Evolutionary conservation across 108 stramenopile species (phyloP).

Genomic region (Seminavis robusta): DNA sequence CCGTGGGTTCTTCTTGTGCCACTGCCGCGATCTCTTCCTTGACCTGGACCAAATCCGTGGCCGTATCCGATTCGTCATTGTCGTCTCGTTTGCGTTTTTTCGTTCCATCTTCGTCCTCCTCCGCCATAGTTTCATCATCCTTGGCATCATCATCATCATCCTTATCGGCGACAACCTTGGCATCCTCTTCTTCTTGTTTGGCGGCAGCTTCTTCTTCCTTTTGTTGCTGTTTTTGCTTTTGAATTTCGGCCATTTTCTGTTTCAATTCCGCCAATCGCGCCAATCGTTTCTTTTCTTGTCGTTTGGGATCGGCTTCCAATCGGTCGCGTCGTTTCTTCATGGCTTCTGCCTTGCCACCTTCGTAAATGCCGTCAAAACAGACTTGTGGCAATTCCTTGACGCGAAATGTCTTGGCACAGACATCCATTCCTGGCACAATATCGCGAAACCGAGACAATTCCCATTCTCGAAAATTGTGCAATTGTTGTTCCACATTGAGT

Average conservation of each 20-base stretch:
- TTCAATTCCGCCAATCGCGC: slow-evolving; percentile 62
- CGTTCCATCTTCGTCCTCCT: slow-evolving; percentile 30
- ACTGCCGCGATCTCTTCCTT: slow-evolving; percentile 17
- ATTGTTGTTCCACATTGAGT: slow-evolving; percentile 76
- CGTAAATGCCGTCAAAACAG: slow-evolving; percentile 76
- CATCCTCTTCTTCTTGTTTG: slow-evolving; percentile 22
- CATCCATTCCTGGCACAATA: slow-evolving; percentile 75
- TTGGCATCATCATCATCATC: slow-evolving; percentile 13
- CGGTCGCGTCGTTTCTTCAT: slow-evolving; percentile 79
- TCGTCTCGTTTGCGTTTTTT: slow-evolving; percentile 33
- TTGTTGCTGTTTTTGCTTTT: slow-evolving; percentile 57
- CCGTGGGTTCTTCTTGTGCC: slow-evolving; percentile 1
- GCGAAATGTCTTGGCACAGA: slow-evolving; percentile 63
- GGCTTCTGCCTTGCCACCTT: slow-evolving; percentile 76
- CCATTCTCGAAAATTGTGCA: slow-evolving; percentile 81
- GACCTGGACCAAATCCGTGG: slow-evolving; percentile 1
- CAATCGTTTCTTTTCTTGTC: slow-evolving; percentile 57
- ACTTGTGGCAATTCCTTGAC: slow-evolving; percentile 76
- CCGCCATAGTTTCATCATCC: slow-evolving; percentile 17
- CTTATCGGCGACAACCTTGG: slow-evolving; percentile 18
- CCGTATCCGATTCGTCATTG: slow-evolving; percentile 9
- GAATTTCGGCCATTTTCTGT: slow-evolving; percentile 75
- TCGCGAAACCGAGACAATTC: slow-evolving; percentile 76
- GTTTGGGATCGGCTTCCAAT: slow-evolving; percentile 72
- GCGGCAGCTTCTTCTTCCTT: slow-evolving; percentile 6